These are phyloP conservation scores for Nigrograna mackinnonii DNA, from an alignment of 2,329 filamentous ascomycete species.

Conservation along the genomic window DNA sequence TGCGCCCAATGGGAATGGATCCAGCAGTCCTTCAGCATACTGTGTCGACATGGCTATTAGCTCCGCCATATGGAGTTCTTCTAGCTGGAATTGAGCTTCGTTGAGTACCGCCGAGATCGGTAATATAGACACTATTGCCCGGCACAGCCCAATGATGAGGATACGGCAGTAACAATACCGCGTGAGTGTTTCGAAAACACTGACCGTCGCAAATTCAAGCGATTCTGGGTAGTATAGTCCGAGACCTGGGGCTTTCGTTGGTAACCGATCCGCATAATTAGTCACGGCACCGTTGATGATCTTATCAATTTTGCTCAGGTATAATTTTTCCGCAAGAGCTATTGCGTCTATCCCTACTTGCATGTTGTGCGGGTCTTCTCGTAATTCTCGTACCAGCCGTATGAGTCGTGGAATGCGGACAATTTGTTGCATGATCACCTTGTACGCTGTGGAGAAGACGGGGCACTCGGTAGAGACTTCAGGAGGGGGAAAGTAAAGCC, in stretches of 20 bases:
- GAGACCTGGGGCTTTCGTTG: conserved; percentile 4
- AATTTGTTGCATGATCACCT: conserved; percentile 6
- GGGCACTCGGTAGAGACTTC: conserved; percentile 1
- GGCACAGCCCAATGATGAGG: conserved; percentile 5
- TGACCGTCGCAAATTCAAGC: conserved; percentile 4
- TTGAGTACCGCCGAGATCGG: conserved; percentile 2
- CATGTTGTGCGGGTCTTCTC: conserved; percentile 2
- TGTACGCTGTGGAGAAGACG: conserved; percentile 1
- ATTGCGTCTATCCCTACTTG: conserved; percentile 2
- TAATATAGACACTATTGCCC: background rate
- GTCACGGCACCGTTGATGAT: conserved; percentile 1
- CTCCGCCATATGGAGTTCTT: conserved; percentile 4
- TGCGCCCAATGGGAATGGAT: conserved; percentile 6
- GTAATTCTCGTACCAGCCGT: conserved; percentile 5
- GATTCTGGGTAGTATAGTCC: conserved; percentile 5
- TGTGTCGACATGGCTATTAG: conserved; percentile 6
- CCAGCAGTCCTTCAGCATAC: conserved; percentile 7
- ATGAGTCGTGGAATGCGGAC: conserved; percentile 9
- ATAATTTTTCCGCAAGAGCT: conserved; percentile 8
- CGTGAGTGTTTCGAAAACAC: conserved; percentile 5
- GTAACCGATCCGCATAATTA: conserved; percentile 1
- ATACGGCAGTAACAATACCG: conserved; percentile 14
- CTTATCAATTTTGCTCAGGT: conserved; percentile 3
- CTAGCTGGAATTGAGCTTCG: conserved; percentile 1
- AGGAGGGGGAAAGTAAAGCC: conserved; percentile 8